Conservation (phyloP, 805 yeast genomes). For the Metschnikowia kunwiensis region DNA sequence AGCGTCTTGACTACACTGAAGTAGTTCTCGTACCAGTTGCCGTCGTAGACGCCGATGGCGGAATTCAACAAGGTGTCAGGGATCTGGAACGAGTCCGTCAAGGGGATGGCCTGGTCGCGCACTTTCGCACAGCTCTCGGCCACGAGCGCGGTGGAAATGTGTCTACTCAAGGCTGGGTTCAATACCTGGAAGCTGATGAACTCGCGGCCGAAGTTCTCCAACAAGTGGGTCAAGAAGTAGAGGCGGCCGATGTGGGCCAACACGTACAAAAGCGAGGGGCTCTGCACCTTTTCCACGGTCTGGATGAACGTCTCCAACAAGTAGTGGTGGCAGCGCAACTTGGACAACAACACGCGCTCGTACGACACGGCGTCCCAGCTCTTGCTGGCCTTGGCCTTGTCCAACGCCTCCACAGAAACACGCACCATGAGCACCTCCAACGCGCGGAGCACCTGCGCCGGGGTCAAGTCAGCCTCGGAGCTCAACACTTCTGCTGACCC, state of each 20-base stretch:
- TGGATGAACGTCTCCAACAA: conserved; percentile 31
- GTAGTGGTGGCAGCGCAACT: conserved; percentile 44
- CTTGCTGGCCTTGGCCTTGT: conserved; percentile 24
- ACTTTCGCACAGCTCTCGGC: conserved; percentile 17
- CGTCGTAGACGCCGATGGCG: conserved; percentile 21
- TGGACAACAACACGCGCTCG: conserved; percentile 38
- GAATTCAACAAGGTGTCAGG: conserved; percentile 20
- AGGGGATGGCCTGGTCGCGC: conserved; percentile 16
- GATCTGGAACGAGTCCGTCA: conserved; percentile 22
- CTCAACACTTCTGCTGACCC: conserved; percentile 9
- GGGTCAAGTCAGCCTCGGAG: conserved; percentile 17
- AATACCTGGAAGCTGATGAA: conserved; percentile 38
- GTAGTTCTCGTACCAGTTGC: conserved; percentile 21
- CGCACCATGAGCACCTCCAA: conserved; percentile 39
- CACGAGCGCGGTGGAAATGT: conserved; percentile 22
- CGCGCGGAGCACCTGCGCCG: conserved; percentile 20
- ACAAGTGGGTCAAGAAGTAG: conserved; percentile 26
- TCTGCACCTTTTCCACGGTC: conserved; percentile 21
- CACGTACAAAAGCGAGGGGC: conserved; percentile 25
- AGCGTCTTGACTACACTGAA: conserved; percentile 19
- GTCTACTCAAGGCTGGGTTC: conserved; percentile 27
- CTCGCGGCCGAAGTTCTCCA: conserved; percentile 34
- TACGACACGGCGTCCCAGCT: conserved; percentile 38
- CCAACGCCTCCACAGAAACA: conserved; percentile 29
- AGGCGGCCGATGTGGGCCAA: conserved; percentile 33